Conservation (phyloP, 148 eudicot species). For the Vaccinium myrtillus region DNA sequence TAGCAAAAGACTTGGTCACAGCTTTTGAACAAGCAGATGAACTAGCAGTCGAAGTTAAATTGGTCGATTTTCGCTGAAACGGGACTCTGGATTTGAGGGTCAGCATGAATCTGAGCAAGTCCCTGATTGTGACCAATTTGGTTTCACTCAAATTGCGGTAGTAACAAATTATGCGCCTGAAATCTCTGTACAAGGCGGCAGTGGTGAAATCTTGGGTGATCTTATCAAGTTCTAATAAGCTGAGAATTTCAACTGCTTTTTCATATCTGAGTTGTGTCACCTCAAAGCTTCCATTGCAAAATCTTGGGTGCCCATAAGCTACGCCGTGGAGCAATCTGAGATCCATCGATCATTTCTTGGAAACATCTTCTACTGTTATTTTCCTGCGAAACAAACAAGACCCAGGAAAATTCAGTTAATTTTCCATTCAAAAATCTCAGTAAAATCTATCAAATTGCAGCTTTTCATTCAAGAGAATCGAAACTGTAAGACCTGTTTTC, state of each 20-base stretch:
- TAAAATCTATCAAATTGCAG: not conserved
- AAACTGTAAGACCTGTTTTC: not conserved
- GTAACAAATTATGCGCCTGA: constrained; percentile 41
- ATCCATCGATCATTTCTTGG: constrained; percentile 70
- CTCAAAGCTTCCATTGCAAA: constrained; percentile 75
- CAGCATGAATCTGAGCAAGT: constrained; percentile 69
- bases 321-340: constrained; percentile 74
- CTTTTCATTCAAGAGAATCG: not conserved
- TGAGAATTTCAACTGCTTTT: constrained; percentile 55
- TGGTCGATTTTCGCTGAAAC: constrained; percentile 4
- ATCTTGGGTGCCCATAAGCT: constrained; percentile 65
- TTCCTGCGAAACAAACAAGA: constrained; percentile 51
- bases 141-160: constrained; percentile 64
- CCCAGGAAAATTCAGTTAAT: not conserved
- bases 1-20: too few relatives aligned
- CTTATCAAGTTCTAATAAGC: constrained; percentile 55
- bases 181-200: constrained; percentile 14
- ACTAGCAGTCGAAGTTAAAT: too few relatives aligned
- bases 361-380: constrained; percentile 67
- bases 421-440: not conserved
- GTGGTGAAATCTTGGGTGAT: constrained; percentile 26
- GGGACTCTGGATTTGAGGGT: constrained; percentile 39
- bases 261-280: constrained; percentile 53
- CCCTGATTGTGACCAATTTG: constrained; percentile 53
- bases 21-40: too few relatives aligned